A percentile compares a stretch with the other conserved stretches of the same genome.
Conservation (phyloP, 2,329 filamentous ascomycete species). For the Didymella segeticola region DNA sequence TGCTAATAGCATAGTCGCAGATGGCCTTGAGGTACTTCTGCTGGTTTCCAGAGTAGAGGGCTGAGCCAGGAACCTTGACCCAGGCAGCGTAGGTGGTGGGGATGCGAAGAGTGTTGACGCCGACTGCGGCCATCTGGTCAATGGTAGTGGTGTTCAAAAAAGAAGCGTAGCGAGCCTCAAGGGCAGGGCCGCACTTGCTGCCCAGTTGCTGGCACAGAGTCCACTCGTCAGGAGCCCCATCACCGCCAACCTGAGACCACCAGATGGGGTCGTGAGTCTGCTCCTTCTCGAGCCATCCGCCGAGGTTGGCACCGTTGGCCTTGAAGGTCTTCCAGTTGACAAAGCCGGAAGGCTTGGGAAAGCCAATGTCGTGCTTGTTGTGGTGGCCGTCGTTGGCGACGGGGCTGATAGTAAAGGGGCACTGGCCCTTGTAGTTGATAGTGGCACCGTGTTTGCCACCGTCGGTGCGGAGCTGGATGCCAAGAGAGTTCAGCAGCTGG, state of each 20-base stretch:
- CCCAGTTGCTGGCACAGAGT: slow-evolving; percentile 40
- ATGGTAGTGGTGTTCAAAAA: slow-evolving; percentile 39
- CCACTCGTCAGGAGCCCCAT: slow-evolving; percentile 43
- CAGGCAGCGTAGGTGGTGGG: slow-evolving; percentile 47
- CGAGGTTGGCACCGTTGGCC: slow-evolving; percentile 32
- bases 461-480: slow-evolving; percentile 4
- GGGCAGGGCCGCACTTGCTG: slow-evolving; percentile 30
- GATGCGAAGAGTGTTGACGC: slow-evolving; percentile 45
- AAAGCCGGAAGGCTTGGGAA: slow-evolving; percentile 9
- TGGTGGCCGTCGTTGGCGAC: not conserved
- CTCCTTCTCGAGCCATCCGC: slow-evolving; percentile 44
- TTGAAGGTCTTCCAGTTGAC: slow-evolving; percentile 24
- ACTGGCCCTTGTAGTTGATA: slow-evolving; percentile 6
- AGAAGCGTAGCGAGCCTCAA: slow-evolving; percentile 38
- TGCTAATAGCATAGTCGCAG: slow-evolving; percentile 44
- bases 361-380: slow-evolving; percentile 5
- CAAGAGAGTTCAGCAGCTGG: slow-evolving; percentile 9
- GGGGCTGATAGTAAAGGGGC: slow-evolving; percentile 3
- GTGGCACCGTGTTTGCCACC: not conserved
- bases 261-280: slow-evolving; percentile 32
- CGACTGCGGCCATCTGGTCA: slow-evolving; percentile 39
- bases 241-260: slow-evolving; percentile 25
- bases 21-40: slow-evolving; percentile 34
- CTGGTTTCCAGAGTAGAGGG: slow-evolving; percentile 45
- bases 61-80: slow-evolving; percentile 42